phyloP scores from a whole-genome alignment of 345 rosid species.

The Lepidium aucheri region DNA sequence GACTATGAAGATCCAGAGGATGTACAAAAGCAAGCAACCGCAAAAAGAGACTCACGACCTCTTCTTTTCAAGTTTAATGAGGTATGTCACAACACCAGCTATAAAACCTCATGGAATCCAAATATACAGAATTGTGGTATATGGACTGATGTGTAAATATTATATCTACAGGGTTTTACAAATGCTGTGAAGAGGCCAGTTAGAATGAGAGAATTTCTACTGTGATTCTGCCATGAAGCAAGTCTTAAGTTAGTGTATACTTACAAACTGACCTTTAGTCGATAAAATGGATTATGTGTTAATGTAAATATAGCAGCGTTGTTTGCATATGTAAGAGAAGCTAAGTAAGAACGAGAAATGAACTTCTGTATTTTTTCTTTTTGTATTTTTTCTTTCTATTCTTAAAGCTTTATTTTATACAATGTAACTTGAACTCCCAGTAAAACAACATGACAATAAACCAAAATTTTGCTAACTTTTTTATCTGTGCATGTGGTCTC shows the following conservation, averaged over 20 bases:
- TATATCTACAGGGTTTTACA: conserved; percentile 54
- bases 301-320: not conserved
- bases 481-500: too few species aligned
- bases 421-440: not conserved
- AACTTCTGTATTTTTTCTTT: not conserved
- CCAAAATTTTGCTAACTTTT: not conserved
- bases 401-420: not conserved
- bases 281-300: not conserved
- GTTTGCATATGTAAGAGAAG: not conserved
- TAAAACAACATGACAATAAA: not conserved
- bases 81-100: conserved; percentile 35
- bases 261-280: not conserved
- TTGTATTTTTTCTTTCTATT: not conserved
- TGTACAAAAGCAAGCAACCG: conserved; percentile 33
- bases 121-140: not conserved
- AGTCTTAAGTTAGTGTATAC: not conserved
- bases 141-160: not conserved
- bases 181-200: conserved; percentile 91
- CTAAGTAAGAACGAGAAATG: not conserved
- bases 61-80: conserved; percentile 84
- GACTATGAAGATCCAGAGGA: conserved; percentile 39
- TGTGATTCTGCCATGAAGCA: conserved; percentile 16
- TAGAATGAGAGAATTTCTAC: conserved; percentile 64
- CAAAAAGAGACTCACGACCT: conserved; percentile 62
- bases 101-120: not conserved